These are phyloP conservation scores for Penicillium glabrum DNA, from an alignment of 2,329 filamentous ascomycete species.

Conservation along the genomic window DNA sequence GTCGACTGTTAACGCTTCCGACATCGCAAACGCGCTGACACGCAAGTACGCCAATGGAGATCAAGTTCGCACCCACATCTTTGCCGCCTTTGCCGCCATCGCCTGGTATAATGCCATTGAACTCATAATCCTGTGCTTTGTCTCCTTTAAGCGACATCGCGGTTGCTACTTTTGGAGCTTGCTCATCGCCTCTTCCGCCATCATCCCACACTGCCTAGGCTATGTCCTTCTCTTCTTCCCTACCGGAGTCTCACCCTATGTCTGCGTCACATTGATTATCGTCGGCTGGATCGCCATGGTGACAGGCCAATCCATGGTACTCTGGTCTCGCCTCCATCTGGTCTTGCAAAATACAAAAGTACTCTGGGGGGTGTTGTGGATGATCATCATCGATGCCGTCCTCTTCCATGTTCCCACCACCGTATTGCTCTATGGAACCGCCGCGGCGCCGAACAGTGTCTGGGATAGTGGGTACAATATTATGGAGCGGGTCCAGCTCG, in stretches of 20 bases:
- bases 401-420: conserved; percentile 41
- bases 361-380: conserved; percentile 38
- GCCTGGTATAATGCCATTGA: conserved; percentile 28
- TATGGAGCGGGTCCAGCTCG: conserved; percentile 55
- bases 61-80: conserved; percentile 10
- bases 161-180: conserved; percentile 51
- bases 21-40: conserved; percentile 7
- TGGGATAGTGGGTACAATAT: conserved; percentile 37
- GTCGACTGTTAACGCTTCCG: conserved; percentile 7
- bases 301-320: conserved; percentile 46
- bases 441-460: conserved; percentile 8
- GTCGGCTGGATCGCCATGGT: conserved; percentile 45
- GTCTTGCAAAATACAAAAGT: conserved; percentile 37
- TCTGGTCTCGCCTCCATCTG: conserved; percentile 49
- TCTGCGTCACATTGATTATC: conserved; percentile 38
- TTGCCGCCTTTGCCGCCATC: conserved; percentile 20
- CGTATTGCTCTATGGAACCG: conserved; percentile 40
- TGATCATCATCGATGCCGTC: conserved; percentile 46
- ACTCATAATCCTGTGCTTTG: conserved; percentile 40
- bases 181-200: conserved; percentile 40
- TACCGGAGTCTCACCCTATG: conserved; percentile 28
- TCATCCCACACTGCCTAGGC: conserved; percentile 42
- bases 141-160: conserved; percentile 43
- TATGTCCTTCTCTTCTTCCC: conserved; percentile 45
- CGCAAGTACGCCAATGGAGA: not conserved